Evolutionary conservation across 2,329 filamentous ascomycete species (phyloP).

Genomic region (Aspergillus clavatus): DNA sequence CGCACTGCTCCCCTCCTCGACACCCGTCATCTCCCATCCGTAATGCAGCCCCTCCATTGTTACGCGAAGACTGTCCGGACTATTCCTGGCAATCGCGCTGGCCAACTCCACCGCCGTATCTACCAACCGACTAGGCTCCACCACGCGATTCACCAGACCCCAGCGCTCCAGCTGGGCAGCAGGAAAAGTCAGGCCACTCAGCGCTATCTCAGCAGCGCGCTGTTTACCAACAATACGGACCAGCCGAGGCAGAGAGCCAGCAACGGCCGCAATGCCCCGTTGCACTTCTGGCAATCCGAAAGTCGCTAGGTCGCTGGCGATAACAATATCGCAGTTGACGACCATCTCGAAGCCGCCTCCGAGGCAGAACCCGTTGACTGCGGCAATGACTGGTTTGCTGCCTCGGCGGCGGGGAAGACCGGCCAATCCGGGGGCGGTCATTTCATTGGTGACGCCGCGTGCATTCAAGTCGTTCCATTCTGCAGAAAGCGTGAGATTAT

Average conservation of each 20-base stretch:
- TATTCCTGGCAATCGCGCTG: constrained; percentile 56
- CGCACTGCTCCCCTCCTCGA: constrained; percentile 55
- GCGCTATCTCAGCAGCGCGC: constrained; percentile 65
- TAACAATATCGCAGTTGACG: constrained; percentile 66
- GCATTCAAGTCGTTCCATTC: constrained; percentile 52
- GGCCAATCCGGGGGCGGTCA: constrained; percentile 54
- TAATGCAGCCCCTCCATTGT: constrained; percentile 63
- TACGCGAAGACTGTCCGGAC: constrained; percentile 69
- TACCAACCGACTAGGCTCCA: constrained; percentile 35
- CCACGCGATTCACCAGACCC: constrained; percentile 67
- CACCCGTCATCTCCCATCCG: constrained; percentile 66
- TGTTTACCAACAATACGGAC: constrained; percentile 62
- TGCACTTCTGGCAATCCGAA: constrained; percentile 70
- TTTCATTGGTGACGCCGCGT: constrained; percentile 26
- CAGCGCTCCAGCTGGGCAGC: constrained; percentile 59
- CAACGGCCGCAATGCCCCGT: constrained; percentile 65
- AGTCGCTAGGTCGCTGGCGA: constrained; percentile 45
- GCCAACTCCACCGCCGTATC: constrained; percentile 55
- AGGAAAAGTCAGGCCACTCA: constrained; percentile 57
- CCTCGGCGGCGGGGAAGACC: constrained; percentile 62
- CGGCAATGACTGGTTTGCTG: constrained; percentile 70
- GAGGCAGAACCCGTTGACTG: constrained; percentile 69
- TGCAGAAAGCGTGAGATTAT: constrained; percentile 5
- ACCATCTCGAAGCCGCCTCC: constrained; percentile 75
- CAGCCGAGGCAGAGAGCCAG: constrained; percentile 65